Conservation (phyloP, 108 stramenopile species). For the Ochromonas danica region DNA sequence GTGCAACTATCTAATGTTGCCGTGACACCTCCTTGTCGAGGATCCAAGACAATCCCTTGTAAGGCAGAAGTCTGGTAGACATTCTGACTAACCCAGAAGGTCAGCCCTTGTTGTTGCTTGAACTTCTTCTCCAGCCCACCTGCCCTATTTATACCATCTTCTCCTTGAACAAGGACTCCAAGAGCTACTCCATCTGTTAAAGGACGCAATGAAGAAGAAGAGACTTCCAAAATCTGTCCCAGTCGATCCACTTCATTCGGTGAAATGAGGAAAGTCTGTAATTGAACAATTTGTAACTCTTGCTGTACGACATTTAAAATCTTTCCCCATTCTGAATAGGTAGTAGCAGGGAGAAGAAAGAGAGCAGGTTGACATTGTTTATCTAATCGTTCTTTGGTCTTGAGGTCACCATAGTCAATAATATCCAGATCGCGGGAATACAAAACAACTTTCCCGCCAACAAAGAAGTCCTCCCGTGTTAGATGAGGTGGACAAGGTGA, state of each 20-base stretch:
- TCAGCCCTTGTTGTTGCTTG: neutral
- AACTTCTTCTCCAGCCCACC: neutral
- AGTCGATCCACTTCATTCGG: neutral
- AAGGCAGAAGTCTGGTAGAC: neutral
- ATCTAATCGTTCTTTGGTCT: conserved; percentile 30
- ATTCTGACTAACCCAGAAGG: neutral
- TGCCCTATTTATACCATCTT: neutral
- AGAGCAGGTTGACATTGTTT: neutral
- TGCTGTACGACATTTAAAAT: neutral
- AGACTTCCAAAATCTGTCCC: neutral
- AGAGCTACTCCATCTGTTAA: neutral
- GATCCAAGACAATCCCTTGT: neutral
- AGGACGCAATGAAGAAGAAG: neutral
- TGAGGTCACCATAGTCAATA: conserved; percentile 44
- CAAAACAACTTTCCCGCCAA: conserved; percentile 49
- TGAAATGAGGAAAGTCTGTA: neutral
- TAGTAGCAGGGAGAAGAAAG: neutral
- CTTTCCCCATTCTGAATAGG: neutral
- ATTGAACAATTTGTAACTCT: neutral
- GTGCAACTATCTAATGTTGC: conserved; percentile 70
- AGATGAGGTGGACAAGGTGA: conserved; percentile 50
- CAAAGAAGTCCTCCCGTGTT: conserved; percentile 40
- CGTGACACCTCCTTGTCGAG: too few species aligned
- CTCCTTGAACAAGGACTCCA: neutral
- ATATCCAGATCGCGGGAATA: conserved; percentile 47